phyloP scores from a whole-genome alignment of 2,329 filamentous ascomycete genomes.

The Sarocladium oryzae region DNA sequence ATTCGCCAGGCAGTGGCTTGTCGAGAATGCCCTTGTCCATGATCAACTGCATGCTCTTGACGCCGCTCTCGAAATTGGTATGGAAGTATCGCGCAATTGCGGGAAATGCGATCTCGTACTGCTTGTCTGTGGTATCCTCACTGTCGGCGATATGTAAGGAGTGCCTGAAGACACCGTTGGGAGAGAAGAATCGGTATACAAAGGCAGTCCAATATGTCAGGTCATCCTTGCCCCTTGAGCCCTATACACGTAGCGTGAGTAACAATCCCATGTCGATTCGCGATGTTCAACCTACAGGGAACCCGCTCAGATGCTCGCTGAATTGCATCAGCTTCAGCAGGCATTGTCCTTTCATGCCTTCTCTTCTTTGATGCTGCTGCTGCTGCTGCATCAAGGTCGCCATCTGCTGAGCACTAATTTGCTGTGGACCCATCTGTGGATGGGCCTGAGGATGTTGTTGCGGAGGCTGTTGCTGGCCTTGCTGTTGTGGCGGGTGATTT shows the following conservation, averaged over 20 bases:
- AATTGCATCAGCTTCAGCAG: conserved; percentile 56
- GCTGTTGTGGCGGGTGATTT: conserved; percentile 31
- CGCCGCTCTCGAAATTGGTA: conserved; percentile 80
- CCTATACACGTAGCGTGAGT: conserved; percentile 29
- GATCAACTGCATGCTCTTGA: conserved; percentile 79
- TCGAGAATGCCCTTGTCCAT: conserved; percentile 61
- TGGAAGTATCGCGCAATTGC: conserved; percentile 84
- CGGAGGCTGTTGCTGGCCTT: conserved; percentile 27
- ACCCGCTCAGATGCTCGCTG: conserved; percentile 54
- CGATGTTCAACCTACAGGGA: conserved; percentile 37
- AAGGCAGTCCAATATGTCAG: conserved; percentile 74
- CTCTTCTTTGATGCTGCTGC: conserved; percentile 43
- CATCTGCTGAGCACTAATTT: conserved; percentile 27
- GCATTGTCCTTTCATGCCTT: conserved; percentile 49
- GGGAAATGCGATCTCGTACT: conserved; percentile 78
- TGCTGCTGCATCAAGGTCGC: conserved; percentile 38
- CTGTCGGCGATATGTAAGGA: conserved; percentile 53
- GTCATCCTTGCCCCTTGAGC: conserved; percentile 57
- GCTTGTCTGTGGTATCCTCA: conserved; percentile 60
- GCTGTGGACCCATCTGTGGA: conserved; percentile 22
- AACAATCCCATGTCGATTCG: background rate
- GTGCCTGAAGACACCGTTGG: conserved; percentile 69
- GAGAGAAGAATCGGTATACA: conserved; percentile 75
- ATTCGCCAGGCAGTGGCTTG: conserved; percentile 51
- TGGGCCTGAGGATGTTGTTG: conserved; percentile 28